Conservation (phyloP, 192 early-diverging fungal species). For the Backusella luteola region DNA sequence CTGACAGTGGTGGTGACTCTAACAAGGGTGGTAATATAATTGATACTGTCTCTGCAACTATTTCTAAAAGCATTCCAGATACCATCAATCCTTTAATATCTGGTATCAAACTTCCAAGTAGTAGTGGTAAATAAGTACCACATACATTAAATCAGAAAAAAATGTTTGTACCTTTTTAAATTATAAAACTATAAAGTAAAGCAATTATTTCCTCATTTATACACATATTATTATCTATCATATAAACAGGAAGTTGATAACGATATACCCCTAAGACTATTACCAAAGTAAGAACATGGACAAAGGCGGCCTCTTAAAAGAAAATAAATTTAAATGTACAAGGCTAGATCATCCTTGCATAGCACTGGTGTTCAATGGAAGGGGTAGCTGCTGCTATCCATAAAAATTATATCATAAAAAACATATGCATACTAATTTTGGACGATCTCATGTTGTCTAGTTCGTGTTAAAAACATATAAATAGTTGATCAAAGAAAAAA, state of each 20-base stretch:
- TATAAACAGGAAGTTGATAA: neutral
- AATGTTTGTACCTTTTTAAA: neutral
- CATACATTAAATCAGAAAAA: neutral
- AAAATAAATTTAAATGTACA: neutral
- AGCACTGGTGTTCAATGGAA: neutral
- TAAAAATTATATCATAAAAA: neutral
- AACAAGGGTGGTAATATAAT: neutral
- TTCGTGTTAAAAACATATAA: neutral
- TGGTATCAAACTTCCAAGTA: neutral
- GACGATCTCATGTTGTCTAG: neutral
- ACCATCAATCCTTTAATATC: neutral
- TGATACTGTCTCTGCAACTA: neutral
- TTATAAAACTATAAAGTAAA: neutral
- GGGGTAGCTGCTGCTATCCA: neutral
- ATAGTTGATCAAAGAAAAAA: neutral
- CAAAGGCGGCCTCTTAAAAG: neutral
- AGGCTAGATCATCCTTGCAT: neutral
- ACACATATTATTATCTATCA: neutral
- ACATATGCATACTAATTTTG: neutral
- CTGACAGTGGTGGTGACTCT: neutral
- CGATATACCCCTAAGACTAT: neutral
- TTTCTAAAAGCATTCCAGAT: neutral
- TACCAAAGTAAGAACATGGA: neutral
- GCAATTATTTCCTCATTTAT: neutral
- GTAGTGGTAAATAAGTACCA: neutral